A percentile compares a stretch with the other conserved stretches of the same genome.
phyloP scores from a whole-genome alignment of 352 stramenopile genomes.

The Globisporangium paroecandrum region DNA sequence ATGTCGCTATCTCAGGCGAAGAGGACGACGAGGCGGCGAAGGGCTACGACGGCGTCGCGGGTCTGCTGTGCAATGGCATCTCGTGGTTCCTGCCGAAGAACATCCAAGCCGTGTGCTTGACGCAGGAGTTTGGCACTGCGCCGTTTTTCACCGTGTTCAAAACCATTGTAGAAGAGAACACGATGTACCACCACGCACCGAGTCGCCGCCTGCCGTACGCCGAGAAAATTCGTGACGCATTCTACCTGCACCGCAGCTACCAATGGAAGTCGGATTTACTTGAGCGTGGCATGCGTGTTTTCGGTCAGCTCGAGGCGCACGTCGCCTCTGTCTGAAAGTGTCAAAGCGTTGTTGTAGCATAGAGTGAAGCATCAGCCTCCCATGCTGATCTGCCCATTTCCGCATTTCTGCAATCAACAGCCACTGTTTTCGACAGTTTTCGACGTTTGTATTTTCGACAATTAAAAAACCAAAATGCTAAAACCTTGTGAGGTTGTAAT shows the following conservation, averaged over 20 bases:
- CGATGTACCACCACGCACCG: background rate
- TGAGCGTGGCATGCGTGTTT: background rate
- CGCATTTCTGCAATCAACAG: too few species aligned
- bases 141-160: background rate
- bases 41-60: too few species aligned
- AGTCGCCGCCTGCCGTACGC: background rate
- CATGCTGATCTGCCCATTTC: too few species aligned
- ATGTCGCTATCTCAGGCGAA: too few species aligned
- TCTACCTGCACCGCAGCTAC: background rate
- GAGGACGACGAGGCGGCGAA: too few species aligned
- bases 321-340: background rate
- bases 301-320: background rate
- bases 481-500: background rate
- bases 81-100: too few species aligned
- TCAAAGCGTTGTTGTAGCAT: background rate
- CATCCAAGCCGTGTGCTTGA: background rate
- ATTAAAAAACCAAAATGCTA: background rate
- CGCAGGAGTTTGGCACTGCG: background rate
- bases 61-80: too few species aligned
- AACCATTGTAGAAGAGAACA: background rate
- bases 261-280: background rate
- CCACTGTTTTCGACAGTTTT: too few species aligned
- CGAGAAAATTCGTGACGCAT: background rate
- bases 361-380: background rate
- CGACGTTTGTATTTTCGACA: too few species aligned